Evolutionary conservation across 148 eudicot species (phyloP).

Genomic region (Gaultheria prostrata): DNA sequence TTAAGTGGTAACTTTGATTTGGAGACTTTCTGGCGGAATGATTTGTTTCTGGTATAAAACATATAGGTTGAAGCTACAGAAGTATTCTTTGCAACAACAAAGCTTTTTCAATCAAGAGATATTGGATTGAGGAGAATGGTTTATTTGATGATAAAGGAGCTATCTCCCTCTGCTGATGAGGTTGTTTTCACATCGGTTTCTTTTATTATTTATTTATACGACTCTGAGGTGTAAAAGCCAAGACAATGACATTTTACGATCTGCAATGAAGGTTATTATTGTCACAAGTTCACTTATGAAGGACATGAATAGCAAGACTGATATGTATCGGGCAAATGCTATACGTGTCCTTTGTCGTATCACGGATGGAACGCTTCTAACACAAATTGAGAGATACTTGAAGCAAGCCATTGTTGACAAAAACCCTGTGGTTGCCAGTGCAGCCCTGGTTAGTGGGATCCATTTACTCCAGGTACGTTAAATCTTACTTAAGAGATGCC

Average conservation of each 20-base stretch:
- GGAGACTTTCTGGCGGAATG: background rate
- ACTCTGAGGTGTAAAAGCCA: background rate
- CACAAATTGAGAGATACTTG: conserved; percentile 97
- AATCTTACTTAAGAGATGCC: background rate
- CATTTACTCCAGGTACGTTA: conserved; percentile 82
- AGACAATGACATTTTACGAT: conserved; percentile 20
- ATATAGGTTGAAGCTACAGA: conserved; percentile 83
- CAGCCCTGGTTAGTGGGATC: conserved; percentile 92
- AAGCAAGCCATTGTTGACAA: conserved; percentile 96
- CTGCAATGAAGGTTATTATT: conserved; percentile 64
- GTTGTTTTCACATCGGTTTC: conserved; percentile 29
- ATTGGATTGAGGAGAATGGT: conserved; percentile 87
- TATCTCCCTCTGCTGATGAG: conserved; percentile 94
- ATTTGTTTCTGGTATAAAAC: conserved; percentile 12
- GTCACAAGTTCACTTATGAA: conserved; percentile 96
- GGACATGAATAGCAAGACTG: conserved; percentile 98
- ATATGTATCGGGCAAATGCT: conserved; percentile 96
- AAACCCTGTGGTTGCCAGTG: conserved; percentile 98
- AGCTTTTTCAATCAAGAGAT: conserved; percentile 86
- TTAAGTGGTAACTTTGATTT: background rate
- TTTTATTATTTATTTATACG: conserved; percentile 3
- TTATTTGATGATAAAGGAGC: conserved; percentile 89
- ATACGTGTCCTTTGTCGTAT: conserved; percentile 92
- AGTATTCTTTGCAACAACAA: conserved; percentile 86
- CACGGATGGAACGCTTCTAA: conserved; percentile 84